Evolutionary conservation across 2,329 filamentous ascomycete species (phyloP).

Genomic region (Ophiognomonia clavigignenti-juglandacearum): DNA sequence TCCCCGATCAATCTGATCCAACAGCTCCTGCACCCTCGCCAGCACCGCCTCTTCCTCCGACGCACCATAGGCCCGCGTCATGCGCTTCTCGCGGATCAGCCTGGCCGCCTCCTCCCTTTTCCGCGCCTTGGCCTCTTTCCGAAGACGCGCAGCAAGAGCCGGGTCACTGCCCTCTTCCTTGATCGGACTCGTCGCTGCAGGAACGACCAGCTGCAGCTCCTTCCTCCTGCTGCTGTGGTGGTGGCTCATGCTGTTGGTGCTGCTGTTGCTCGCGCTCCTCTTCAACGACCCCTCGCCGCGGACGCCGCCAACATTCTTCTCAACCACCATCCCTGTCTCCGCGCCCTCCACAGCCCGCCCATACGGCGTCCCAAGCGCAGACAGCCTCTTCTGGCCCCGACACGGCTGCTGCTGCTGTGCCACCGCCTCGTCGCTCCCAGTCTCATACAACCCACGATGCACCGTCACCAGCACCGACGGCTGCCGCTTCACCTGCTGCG

Average conservation of each 20-base stretch:
- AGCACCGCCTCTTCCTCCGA: background rate
- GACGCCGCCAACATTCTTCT: constrained; percentile 13
- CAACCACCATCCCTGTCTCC: background rate
- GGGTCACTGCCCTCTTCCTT: constrained; percentile 22
- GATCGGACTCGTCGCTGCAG: background rate
- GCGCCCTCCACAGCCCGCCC: constrained; percentile 2
- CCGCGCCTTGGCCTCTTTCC: constrained; percentile 27
- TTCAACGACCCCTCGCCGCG: background rate
- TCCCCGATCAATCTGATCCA: background rate
- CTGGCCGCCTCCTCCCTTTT: constrained; percentile 17
- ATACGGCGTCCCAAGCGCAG: constrained; percentile 13
- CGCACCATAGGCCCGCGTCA: constrained; percentile 3
- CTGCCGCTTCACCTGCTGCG: too few species aligned
- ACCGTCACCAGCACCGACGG: background rate
- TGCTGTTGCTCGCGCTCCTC: too few species aligned
- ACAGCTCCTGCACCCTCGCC: background rate
- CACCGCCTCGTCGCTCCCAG: too few species aligned
- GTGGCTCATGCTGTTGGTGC: background rate
- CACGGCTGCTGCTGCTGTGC: background rate
- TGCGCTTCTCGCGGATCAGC: constrained; percentile 5
- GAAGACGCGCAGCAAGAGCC: constrained; percentile 23
- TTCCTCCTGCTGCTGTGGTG: too few species aligned
- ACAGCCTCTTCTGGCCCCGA: constrained; percentile 11
- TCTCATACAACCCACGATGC: background rate
- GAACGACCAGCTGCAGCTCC: too few species aligned